Conservation (phyloP, 2,329 filamentous ascomycete genomes). For the Aspergillus chevalieri region DNA sequence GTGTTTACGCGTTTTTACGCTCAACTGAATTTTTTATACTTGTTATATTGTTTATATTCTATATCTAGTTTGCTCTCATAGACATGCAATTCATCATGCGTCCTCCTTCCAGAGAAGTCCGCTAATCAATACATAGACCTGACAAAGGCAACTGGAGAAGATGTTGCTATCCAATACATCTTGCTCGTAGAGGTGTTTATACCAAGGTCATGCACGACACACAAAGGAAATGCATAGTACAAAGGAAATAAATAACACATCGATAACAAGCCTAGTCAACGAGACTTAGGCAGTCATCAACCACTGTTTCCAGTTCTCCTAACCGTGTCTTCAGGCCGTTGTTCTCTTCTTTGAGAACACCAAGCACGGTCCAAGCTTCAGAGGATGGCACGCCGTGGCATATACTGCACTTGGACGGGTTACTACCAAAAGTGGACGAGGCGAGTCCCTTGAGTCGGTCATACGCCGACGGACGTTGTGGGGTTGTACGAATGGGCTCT, state of each 20-base stretch:
- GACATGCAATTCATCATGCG: not conserved
- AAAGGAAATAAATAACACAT: not conserved
- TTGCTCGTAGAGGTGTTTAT: not conserved
- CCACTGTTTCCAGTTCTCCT: slow-evolving; percentile 47
- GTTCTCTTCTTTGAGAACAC: slow-evolving; percentile 52
- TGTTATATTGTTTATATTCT: not conserved
- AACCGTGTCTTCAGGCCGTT: slow-evolving; percentile 47
- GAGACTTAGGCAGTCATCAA: slow-evolving; percentile 53
- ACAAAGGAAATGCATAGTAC: not conserved
- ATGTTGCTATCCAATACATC: not conserved
- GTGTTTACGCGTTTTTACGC: too few species aligned
- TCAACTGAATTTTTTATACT: too few species aligned
- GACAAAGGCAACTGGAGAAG: not conserved
- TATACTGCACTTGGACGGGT: slow-evolving; percentile 31
- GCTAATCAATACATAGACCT: not conserved
- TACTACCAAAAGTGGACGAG: slow-evolving; percentile 23
- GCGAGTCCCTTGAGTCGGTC: slow-evolving; percentile 40
- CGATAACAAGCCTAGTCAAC: slow-evolving; percentile 29
- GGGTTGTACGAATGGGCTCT: slow-evolving; percentile 18
- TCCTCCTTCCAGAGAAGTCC: not conserved
- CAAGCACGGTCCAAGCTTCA: slow-evolving; percentile 50
- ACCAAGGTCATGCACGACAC: not conserved
- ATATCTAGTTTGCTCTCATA: not conserved
- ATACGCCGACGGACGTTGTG: slow-evolving; percentile 30
- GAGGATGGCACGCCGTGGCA: slow-evolving; percentile 36